Conservation (phyloP, 2,329 filamentous ascomycete species). For the Daldinia sp. region DNA sequence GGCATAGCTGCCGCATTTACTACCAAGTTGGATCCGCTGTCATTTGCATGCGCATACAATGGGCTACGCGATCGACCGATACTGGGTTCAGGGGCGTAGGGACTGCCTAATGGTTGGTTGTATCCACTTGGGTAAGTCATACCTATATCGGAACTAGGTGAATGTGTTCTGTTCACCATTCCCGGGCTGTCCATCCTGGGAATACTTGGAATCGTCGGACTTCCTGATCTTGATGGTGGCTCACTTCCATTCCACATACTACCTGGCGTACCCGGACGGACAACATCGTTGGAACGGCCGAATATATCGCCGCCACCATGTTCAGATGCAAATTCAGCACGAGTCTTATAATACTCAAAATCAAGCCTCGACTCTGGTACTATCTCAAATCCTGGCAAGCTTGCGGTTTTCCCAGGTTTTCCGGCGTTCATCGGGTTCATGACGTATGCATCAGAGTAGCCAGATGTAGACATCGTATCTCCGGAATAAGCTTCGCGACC, state of each 20-base stretch:
- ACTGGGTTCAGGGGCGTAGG: slow-evolving; percentile 48
- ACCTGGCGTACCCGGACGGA: slow-evolving; percentile 71
- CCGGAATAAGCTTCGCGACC: slow-evolving; percentile 70
- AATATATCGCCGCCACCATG: slow-evolving; percentile 82
- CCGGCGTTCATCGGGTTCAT: slow-evolving; percentile 80
- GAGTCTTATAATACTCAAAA: slow-evolving; percentile 91
- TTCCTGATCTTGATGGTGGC: slow-evolving; percentile 62
- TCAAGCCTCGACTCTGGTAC: slow-evolving; percentile 89
- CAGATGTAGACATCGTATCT: slow-evolving; percentile 70
- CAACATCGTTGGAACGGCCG: slow-evolving; percentile 69
- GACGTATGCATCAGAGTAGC: slow-evolving; percentile 84
- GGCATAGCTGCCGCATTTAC: slow-evolving; percentile 66
- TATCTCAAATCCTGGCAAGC: slow-evolving; percentile 84
- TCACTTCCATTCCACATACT: slow-evolving; percentile 62
- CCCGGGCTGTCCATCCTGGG: slow-evolving; percentile 49
- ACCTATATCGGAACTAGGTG: slow-evolving; percentile 45
- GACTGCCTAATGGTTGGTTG: slow-evolving; percentile 43
- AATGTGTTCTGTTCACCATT: slow-evolving; percentile 41
- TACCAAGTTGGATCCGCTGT: slow-evolving; percentile 66
- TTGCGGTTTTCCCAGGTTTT: slow-evolving; percentile 61
- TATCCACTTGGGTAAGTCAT: slow-evolving; percentile 48
- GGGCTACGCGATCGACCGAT: slow-evolving; percentile 58
- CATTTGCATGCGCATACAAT: slow-evolving; percentile 64
- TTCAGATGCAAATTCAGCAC: slow-evolving; percentile 87
- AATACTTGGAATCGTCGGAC: slow-evolving; percentile 56